Base-by-base conservation (phyloP, 768 basidiomycete species). In the Gloeostereum incarnatum region DNA sequence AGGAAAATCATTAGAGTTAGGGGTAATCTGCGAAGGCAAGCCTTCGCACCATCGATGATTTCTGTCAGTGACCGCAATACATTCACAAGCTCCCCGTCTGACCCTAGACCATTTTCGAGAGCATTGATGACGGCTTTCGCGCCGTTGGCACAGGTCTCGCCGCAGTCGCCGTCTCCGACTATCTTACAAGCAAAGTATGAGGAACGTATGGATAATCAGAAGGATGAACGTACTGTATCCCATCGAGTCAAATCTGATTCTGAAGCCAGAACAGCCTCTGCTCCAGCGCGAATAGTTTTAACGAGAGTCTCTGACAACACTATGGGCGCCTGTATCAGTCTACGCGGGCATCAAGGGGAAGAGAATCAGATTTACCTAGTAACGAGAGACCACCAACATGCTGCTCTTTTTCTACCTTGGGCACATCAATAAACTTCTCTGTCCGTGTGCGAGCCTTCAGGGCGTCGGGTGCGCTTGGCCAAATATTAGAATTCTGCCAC, bases 401-500 rank as follows among this genome's bases (percentile, higher is more conserved):
- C 20, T n/a, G 31, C 8, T 18, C 14, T 5, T 6, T 22, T 10
- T 18, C 33, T 8, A 35, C 40, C 8, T 22, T 23, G 16, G 35
- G 32, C 21, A 41, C 16, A 20, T 41, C 40, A 11, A 41, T 36
- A 24, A 41, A n/a, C 13, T 16, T 41, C 34, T 34, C 40, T 36
- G 32, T 14, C 19, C 40, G 10, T 6, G 40, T 23, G 21, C 40
- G 22, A 14, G 20, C 27, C 13, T 18, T 21, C 20, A 41, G 10
- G 5, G 6, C 22, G 20, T 41, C 33, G 6, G 31, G 34, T 13
- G 25, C 13, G 21, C 26, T 8, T 14, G 40, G 25, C 20, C 24
- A 36, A 11, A 35, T 17, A 17, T 24, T 25, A 10, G n/a, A 14
- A 20, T 23, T 30, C 11, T 33, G 41, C 59, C 56, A 54, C 3